Conservation (phyloP, 192 early-diverging fungal genomes). For the Podila clonocystis region DNA sequence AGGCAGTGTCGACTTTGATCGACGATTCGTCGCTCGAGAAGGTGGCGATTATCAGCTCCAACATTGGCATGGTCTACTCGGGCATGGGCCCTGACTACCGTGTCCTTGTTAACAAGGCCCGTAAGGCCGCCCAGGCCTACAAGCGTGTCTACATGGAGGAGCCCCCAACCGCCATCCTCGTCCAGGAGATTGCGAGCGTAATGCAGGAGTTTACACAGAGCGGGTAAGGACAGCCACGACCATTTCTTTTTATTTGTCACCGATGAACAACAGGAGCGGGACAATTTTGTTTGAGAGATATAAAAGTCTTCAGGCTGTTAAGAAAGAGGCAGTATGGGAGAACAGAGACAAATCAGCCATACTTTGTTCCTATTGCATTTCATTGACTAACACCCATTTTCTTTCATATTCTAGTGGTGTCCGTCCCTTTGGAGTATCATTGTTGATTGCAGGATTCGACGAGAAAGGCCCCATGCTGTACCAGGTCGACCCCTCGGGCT, state of each 20-base stretch:
- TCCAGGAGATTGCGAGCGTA: slow-evolving; percentile 95
- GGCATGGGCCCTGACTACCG: slow-evolving; percentile 99
- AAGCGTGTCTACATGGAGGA: slow-evolving; percentile 93
- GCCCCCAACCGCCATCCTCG: slow-evolving; percentile 93
- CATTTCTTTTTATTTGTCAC: background rate
- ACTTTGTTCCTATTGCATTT: background rate
- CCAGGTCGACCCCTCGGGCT: slow-evolving; percentile 99
- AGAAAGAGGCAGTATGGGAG: background rate
- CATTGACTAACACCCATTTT: background rate
- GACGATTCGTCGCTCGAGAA: slow-evolving; percentile 94
- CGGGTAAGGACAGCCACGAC: slow-evolving; percentile 66
- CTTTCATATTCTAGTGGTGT: slow-evolving; percentile 81
- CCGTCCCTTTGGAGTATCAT: slow-evolving; percentile 98
- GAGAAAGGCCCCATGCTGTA: slow-evolving; percentile 92
- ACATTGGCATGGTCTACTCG: slow-evolving; percentile 98
- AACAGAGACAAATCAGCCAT: too few relatives aligned
- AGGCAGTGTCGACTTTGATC: slow-evolving; percentile 90
- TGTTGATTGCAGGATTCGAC: slow-evolving; percentile 95
- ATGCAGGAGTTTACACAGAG: slow-evolving; percentile 99
- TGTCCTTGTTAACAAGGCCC: slow-evolving; percentile 92
- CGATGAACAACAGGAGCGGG: background rate
- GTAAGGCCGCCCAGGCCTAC: slow-evolving; percentile 97
- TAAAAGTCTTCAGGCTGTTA: background rate
- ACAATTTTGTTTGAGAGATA: too few relatives aligned
- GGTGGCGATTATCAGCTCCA: slow-evolving; percentile 87